phyloP scores from a whole-genome alignment of 768 basidiomycete genomes.

The Pulveroboletus sp. region DNA sequence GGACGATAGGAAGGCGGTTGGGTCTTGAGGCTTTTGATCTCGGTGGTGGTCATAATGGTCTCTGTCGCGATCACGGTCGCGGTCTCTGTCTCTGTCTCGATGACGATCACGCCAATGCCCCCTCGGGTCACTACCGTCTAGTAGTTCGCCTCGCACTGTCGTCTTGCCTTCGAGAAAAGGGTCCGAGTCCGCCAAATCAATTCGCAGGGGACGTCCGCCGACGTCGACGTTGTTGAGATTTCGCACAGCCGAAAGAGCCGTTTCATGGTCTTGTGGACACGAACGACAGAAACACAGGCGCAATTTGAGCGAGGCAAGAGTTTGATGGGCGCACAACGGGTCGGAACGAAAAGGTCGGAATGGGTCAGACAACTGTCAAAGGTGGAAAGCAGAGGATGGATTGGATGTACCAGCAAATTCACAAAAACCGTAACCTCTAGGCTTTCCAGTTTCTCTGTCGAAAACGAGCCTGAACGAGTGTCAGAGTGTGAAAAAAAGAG shows the following conservation, averaged over 20 bases:
- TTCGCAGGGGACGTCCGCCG: conserved; percentile 87
- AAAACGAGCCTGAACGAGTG: conserved; percentile 64
- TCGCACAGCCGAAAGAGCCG: conserved; percentile 90
- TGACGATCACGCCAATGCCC: conserved; percentile 45
- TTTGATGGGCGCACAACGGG: conserved; percentile 13
- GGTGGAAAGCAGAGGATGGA: conserved; percentile 25
- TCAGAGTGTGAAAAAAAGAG: conserved; percentile 2
- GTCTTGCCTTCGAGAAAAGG: conserved; percentile 91
- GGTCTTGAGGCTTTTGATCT: conserved; percentile 37
- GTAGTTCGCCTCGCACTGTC: conserved; percentile 77
- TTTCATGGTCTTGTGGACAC: conserved; percentile 77
- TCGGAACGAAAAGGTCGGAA: conserved; percentile 27
- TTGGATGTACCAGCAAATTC: conserved; percentile 81
- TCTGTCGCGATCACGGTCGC: conserved; percentile 53
- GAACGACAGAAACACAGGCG: conserved; percentile 9
- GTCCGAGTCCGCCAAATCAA: conserved; percentile 92
- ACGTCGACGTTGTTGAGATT: conserved; percentile 93
- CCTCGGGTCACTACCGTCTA: conserved; percentile 56
- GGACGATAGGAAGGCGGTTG: conserved; percentile 54
- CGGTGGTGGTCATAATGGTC: conserved; percentile 32
- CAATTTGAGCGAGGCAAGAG: background rate
- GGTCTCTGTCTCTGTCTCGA: conserved; percentile 52
- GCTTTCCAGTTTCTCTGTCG: conserved; percentile 92
- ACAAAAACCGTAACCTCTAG: conserved; percentile 91
- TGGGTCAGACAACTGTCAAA: conserved; percentile 37